Base-by-base conservation (phyloP, 306 rosid species). In the Prunus campanulata region DNA sequence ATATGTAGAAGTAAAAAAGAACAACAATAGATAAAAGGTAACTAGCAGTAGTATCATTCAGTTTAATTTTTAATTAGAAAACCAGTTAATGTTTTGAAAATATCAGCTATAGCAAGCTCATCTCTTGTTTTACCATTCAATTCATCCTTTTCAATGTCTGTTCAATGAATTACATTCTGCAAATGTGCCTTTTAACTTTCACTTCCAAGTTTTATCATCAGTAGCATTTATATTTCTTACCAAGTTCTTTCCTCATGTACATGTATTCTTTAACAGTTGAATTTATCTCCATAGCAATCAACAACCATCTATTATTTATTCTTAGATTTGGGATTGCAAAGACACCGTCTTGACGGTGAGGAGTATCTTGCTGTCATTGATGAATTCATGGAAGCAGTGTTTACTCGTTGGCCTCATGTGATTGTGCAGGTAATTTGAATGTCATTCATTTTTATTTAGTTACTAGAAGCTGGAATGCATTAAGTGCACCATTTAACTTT, bases 301-400 rank as follows among this genome's bases (percentile, higher is more conserved):
- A 68, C 71, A 70, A 76, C 19, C 52, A 46, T 35, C 22, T 66
- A 52, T 74, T 64, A 60, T 78, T 67, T 77, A 48, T 68, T 74
- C 15, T 56, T 81, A 96, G 99, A 96, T 89, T 85, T 92, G 87
- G 99, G 98, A 85, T 87, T 96, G 93, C 93, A 88, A 79, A 84
- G 88, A 51, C 86, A 87, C 50, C 99, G 97, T 71, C 92, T 95
- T 80, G 99, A 96, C 49, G 97, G 98, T 82, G 96, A 92, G 74
- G 97, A 92, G 46, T 95, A 90, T 88, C 71, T 96, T 78, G 90
- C 91, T 74, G 92, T 95, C 51, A 66, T 95, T 15, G 99, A 95
- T 82, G 99, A 95, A 85, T 95, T 95, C 85, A 95, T 95, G 99
- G 92, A 90, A 74, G 99, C 99, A 50, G 97, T 92, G 79, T 95